Percentiles rank a stretch among this genome's conserved stretches.
Evolutionary conservation across 2,329 filamentous ascomycete species (phyloP).

Genomic region (Fusarium sp.): DNA sequence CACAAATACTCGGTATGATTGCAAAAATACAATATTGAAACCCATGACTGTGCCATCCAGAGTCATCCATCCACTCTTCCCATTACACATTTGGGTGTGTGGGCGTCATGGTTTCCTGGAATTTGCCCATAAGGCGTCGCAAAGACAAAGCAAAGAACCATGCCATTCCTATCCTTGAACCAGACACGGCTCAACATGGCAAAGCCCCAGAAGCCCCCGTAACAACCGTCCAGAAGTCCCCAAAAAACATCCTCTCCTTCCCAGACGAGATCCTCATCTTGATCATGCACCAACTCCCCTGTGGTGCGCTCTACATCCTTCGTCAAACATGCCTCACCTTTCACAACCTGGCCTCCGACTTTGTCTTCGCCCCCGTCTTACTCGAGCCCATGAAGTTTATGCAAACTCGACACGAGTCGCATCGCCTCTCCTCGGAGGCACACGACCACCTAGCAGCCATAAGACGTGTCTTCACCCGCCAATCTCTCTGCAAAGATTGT

Average conservation of each 20-base stretch:
- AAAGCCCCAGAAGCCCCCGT: rapidly evolving
- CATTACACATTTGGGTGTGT: background rate
- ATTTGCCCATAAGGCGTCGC: background rate
- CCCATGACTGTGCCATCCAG: background rate
- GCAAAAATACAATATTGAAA: rapidly evolving
- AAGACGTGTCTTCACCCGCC: background rate
- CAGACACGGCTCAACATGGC: background rate
- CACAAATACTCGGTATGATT: background rate
- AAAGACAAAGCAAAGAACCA: background rate
- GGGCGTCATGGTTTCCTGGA: background rate
- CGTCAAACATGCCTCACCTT: background rate
- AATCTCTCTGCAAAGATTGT: background rate
- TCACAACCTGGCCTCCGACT: background rate
- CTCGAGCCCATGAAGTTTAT: background rate
- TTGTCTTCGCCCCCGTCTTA: background rate
- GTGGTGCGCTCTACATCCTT: background rate
- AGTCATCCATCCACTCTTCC: background rate
- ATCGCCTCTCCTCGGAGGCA: no score
- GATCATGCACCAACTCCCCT: background rate
- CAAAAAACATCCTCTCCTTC: rapidly evolving
- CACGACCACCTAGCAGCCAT: background rate
- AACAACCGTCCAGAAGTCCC: no score
- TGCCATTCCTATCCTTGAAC: background rate
- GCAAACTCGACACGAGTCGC: no score
- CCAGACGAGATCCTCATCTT: background rate